Base-by-base conservation (phyloP, 1,284 basidiomycete genomes). In the Chalciporus sp. region DNA sequence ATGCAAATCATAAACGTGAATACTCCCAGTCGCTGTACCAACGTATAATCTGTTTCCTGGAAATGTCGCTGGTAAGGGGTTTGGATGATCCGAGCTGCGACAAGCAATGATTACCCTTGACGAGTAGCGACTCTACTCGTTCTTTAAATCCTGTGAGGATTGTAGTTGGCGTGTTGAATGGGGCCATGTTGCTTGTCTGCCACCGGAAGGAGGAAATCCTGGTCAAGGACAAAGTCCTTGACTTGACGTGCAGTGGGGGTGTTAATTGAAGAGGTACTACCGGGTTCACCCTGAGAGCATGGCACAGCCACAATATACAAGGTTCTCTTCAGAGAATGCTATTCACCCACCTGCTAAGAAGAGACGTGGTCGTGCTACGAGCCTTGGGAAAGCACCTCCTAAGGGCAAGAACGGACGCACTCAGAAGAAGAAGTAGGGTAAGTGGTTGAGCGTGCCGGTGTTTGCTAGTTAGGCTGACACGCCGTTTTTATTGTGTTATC, bases 21-120 rank as follows among this genome's bases (percentile, higher is more conserved):
- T 66, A 52, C 74, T 86, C 19, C 93, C 93, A 4, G 76, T 81
- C 1, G 82, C 79, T 10, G 87, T 88, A 11, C 92, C 93, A 43
- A 92, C 67, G 63, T 92, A 95, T 14, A 95, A 67, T 59, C 83
- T 82, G 66, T 90, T 85, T 39, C 84, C 92, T 94, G 64, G 19
- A 48, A 14, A 19, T 28, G 8, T 3, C 1, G 33, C 57, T 52
- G 51, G 35, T 49, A 42, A 53, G 39, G 20, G 57, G 33, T 29
- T 20, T 27, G 17, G 37, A 50, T 51, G 42, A 56, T 45, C 20
- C 35, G 19, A 27, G 26, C 28, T 12, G 63, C 75, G 50, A 71
- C 66, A 41, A 75, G 55, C 7, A 74, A 57, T 26, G 66, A 50
- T 57, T 55, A 64, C 72, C 73, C 58, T 70, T 66, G 14, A 64